A percentile compares a stretch with the other conserved stretches of the same genome.
Evolutionary conservation across 73 alveolate species (phyloP).

Genomic region (Paramecium caudatum): DNA sequence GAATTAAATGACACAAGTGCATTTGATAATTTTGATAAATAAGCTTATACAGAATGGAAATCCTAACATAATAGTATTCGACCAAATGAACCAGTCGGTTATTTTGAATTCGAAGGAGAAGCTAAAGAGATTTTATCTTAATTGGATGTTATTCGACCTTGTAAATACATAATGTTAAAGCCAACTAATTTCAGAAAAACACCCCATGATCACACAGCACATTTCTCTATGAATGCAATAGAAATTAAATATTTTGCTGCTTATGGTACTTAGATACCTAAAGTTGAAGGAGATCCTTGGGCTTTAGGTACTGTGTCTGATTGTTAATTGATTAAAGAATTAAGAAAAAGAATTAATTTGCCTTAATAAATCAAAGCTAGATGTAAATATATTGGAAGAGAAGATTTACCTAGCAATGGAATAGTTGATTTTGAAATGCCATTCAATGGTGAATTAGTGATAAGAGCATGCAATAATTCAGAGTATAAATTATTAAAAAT

Average conservation of each 20-base stretch:
- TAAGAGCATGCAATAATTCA: not conserved
- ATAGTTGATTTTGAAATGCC: constrained; percentile 14
- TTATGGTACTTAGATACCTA: constrained; percentile 18
- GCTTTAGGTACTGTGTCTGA: not conserved
- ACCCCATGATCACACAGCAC: constrained; percentile 72
- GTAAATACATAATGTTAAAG: constrained; percentile 76
- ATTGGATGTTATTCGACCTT: constrained; percentile 66
- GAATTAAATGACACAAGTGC: constrained; percentile 75
- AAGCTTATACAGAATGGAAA: constrained; percentile 78
- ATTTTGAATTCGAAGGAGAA: constrained; percentile 79
- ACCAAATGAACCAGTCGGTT: constrained; percentile 83
- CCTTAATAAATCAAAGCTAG: not conserved
- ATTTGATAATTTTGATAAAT: constrained; percentile 73
- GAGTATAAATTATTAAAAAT: constrained; percentile 8
- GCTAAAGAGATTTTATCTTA: not conserved
- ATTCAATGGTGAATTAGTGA: not conserved
- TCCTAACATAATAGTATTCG: constrained; percentile 64
- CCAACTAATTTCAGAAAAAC: constrained; percentile 82
- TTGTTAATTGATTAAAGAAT: not conserved
- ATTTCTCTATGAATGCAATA: constrained; percentile 12
- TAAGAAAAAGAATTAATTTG: constrained; percentile 37
- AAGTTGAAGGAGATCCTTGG: not conserved
- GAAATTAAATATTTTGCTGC: constrained; percentile 44
- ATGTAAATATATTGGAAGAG: not conserved
- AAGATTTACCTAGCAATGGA: constrained; percentile 53